Percentiles rank a stretch among this genome's conserved stretches.
Conservation (phyloP, 495 filamentous ascomycete species). For the Penicillium argentinense region DNA sequence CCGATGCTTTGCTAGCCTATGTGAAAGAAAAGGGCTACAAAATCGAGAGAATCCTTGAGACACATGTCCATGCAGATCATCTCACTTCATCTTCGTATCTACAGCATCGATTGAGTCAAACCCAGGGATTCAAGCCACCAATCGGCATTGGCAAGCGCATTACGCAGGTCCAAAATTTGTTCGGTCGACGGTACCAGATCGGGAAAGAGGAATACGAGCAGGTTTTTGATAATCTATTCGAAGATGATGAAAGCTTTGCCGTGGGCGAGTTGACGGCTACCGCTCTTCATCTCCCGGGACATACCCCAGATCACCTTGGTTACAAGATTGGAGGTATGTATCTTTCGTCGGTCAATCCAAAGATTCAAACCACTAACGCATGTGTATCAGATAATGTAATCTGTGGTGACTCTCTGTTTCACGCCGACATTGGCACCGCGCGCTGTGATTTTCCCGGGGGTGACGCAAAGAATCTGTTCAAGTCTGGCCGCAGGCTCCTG, state of each 20-base stretch:
- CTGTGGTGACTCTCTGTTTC: slow-evolving; percentile 60
- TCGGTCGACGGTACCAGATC: slow-evolving; percentile 50
- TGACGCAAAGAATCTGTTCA: slow-evolving; percentile 42
- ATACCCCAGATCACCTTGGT: slow-evolving; percentile 63
- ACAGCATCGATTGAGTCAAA: slow-evolving; percentile 37
- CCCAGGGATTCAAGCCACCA: slow-evolving; percentile 24
- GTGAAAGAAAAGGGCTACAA: slow-evolving; percentile 44
- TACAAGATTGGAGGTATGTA: slow-evolving; percentile 51
- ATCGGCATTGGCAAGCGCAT: slow-evolving; percentile 59
- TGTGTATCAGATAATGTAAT: slow-evolving; percentile 50
- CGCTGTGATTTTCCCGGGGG: slow-evolving; percentile 63
- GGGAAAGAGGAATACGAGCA: slow-evolving; percentile 32
- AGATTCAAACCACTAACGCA: neutral
- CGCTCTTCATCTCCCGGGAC: slow-evolving; percentile 57
- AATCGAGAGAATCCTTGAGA: slow-evolving; percentile 54
- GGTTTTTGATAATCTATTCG: slow-evolving; percentile 53
- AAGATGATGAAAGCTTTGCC: slow-evolving; percentile 52
- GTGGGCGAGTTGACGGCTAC: slow-evolving; percentile 48
- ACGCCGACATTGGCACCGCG: slow-evolving; percentile 57
- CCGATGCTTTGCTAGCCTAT: slow-evolving; percentile 47
- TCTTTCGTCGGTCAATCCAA: neutral
- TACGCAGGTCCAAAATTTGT: slow-evolving; percentile 46
- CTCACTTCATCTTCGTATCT: slow-evolving; percentile 58
- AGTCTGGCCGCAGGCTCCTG: slow-evolving; percentile 48
- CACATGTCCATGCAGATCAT: slow-evolving; percentile 64